Conservation (phyloP, 1,139 yeast species). For the Taphrina betulina region DNA sequence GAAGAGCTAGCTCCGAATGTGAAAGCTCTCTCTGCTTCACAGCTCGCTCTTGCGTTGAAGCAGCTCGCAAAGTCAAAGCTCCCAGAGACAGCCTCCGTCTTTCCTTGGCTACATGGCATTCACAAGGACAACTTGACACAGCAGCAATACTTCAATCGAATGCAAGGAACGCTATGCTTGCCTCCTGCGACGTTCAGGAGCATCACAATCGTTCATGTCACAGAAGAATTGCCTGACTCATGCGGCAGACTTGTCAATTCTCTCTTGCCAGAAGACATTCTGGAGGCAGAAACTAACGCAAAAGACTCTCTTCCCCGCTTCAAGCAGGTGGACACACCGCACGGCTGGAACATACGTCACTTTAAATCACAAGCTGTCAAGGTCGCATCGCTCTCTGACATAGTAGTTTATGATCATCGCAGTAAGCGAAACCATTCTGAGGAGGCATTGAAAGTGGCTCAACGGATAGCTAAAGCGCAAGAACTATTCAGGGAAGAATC, state of each 20-base stretch:
- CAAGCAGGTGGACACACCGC: constrained; percentile 59
- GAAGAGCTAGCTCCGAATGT: constrained; percentile 37
- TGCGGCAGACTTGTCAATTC: background rate
- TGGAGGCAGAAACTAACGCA: constrained; percentile 38
- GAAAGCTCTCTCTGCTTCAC: constrained; percentile 41
- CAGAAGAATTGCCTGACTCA: background rate
- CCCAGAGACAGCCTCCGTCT: constrained; percentile 67
- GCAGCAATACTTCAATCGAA: constrained; percentile 40
- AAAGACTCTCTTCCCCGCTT: constrained; percentile 45
- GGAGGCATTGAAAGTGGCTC: constrained; percentile 5
- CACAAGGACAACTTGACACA: constrained; percentile 44
- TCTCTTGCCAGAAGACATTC: background rate
- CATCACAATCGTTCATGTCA: constrained; percentile 5
- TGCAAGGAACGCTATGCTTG: background rate
- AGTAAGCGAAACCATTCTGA: constrained; percentile 39
- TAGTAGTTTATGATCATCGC: constrained; percentile 57
- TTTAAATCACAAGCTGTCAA: constrained; percentile 76
- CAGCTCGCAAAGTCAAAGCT: constrained; percentile 50
- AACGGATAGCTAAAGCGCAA: constrained; percentile 16
- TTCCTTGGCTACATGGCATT: constrained; percentile 88
- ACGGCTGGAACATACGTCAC: constrained; percentile 69
- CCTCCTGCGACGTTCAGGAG: constrained; percentile 15
- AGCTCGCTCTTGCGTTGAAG: constrained; percentile 42
- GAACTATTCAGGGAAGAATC: background rate
- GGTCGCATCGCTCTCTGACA: constrained; percentile 65